A percentile compares a stretch with the other conserved stretches of the same genome.
Evolutionary conservation across 1,139 yeast species (phyloP).

Genomic region (Zygoascus sp.): DNA sequence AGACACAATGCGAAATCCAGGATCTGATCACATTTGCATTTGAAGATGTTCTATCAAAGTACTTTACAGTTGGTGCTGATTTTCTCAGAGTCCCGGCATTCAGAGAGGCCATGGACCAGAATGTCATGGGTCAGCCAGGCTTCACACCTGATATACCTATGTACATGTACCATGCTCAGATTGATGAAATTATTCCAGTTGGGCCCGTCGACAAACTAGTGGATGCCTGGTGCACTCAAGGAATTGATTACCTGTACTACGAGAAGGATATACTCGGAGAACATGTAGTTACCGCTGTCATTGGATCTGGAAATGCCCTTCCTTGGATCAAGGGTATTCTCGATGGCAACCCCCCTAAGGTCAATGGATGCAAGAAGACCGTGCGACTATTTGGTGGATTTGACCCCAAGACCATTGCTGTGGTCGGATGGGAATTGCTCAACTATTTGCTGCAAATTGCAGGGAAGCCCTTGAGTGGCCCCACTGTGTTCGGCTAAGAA

Average conservation of each 20-base stretch:
- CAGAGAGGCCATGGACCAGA: too few species aligned
- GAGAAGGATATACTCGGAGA: slow-evolving; percentile 18
- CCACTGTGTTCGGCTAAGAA: not conserved
- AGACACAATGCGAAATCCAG: slow-evolving; percentile 17
- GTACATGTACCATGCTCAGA: slow-evolving; percentile 28
- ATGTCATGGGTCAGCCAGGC: slow-evolving; percentile 15
- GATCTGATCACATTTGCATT: slow-evolving; percentile 19
- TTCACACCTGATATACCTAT: slow-evolving; percentile 25
- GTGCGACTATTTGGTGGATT: not conserved
- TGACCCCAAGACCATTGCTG: not conserved
- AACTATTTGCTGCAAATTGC: not conserved
- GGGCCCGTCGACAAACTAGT: slow-evolving; percentile 22
- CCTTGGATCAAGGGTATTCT: slow-evolving; percentile 17
- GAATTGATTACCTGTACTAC: slow-evolving; percentile 25
- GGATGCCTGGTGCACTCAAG: slow-evolving; percentile 26
- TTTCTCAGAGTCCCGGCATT: too few species aligned
- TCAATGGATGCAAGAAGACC: not conserved
- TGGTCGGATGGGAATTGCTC: not conserved
- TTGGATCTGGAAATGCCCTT: slow-evolving; percentile 18
- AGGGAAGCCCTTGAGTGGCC: not conserved
- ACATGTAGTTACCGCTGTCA: slow-evolving; percentile 17
- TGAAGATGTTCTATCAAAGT: slow-evolving; percentile 19
- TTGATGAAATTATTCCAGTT: slow-evolving; percentile 26
- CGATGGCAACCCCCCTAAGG: slow-evolving; percentile 10
- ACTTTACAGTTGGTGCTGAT: slow-evolving; percentile 22